Conservation (phyloP, 305 asterid species). For the Fraxinus nigra region DNA sequence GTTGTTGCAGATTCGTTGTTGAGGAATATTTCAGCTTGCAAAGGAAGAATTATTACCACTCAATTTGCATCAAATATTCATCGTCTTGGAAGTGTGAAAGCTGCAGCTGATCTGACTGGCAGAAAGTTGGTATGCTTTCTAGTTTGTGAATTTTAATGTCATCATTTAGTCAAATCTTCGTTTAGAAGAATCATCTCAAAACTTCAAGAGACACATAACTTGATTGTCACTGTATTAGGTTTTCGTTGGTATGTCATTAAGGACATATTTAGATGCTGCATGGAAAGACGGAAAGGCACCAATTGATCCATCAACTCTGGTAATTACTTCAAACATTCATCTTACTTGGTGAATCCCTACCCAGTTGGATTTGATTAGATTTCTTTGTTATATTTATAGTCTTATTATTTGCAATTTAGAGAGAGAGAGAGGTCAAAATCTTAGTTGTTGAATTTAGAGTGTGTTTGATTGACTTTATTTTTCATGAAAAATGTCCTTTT, state of each 20-base stretch:
- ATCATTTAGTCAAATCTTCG: neutral
- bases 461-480: too few relatives aligned
- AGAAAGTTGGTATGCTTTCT: constrained; percentile 76
- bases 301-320: constrained; percentile 98
- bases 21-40: constrained; percentile 79
- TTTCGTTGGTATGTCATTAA: constrained; percentile 97
- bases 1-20: constrained; percentile 87
- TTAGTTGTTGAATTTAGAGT: neutral
- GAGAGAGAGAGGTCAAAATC: neutral
- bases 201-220: constrained; percentile 23
- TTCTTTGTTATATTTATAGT: neutral
- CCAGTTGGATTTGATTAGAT: neutral
- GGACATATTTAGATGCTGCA: constrained; percentile 98
- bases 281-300: constrained; percentile 99
- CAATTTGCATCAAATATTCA: constrained; percentile 98
- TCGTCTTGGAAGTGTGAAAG: constrained; percentile 96
- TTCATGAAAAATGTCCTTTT: too few relatives aligned
- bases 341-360: constrained; percentile 5
- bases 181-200: constrained; percentile 14
- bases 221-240: constrained; percentile 46
- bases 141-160: neutral
- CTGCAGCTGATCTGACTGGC: constrained; percentile 98
- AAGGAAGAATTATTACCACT: constrained; percentile 92
- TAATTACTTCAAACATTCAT: constrained; percentile 30
- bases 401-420: neutral